Evolutionary conservation across 2,329 filamentous ascomycete genomes (phyloP).

Genomic region (Apiospora koreana): DNA sequence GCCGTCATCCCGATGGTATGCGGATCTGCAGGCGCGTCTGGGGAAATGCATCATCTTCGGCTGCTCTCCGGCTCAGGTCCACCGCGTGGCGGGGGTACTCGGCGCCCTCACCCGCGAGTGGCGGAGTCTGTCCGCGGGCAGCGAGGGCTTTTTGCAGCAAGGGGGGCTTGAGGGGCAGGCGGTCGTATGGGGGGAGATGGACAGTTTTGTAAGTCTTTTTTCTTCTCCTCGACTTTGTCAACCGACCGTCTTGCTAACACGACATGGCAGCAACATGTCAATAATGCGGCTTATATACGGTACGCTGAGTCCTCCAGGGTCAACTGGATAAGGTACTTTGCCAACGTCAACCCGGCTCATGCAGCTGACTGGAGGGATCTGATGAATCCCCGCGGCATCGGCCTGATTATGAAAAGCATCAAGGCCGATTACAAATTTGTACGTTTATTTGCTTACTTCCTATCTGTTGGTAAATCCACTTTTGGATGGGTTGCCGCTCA

Average conservation of each 20-base stretch:
- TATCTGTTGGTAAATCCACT: too few species aligned
- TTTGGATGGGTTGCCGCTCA: neutral
- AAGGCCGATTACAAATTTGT: slow-evolving; percentile 88
- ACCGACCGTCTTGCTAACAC: neutral
- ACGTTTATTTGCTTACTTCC: slow-evolving; percentile 33
- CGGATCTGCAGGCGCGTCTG: slow-evolving; percentile 65
- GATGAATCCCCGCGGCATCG: slow-evolving; percentile 64
- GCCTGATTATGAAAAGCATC: slow-evolving; percentile 79
- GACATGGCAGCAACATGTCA: slow-evolving; percentile 68
- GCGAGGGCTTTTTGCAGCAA: slow-evolving; percentile 29
- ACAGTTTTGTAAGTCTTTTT: slow-evolving; percentile 44
- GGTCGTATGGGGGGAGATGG: slow-evolving; percentile 69
- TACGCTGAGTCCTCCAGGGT: slow-evolving; percentile 82
- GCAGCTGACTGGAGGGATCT: slow-evolving; percentile 67
- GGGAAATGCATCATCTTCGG: slow-evolving; percentile 79
- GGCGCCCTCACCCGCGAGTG: slow-evolving; percentile 62
- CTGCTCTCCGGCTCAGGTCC: slow-evolving; percentile 56
- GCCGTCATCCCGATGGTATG: slow-evolving; percentile 63
- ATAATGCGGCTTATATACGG: slow-evolving; percentile 81
- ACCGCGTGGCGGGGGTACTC: slow-evolving; percentile 60
- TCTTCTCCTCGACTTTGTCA: neutral
- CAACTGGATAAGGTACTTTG: slow-evolving; percentile 76
- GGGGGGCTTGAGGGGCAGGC: slow-evolving; percentile 26
- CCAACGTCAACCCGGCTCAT: slow-evolving; percentile 61
- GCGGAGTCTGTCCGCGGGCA: slow-evolving; percentile 47